phyloP scores from a whole-genome alignment of 2,329 filamentous ascomycete species.

The Aspergillus sp. region DNA sequence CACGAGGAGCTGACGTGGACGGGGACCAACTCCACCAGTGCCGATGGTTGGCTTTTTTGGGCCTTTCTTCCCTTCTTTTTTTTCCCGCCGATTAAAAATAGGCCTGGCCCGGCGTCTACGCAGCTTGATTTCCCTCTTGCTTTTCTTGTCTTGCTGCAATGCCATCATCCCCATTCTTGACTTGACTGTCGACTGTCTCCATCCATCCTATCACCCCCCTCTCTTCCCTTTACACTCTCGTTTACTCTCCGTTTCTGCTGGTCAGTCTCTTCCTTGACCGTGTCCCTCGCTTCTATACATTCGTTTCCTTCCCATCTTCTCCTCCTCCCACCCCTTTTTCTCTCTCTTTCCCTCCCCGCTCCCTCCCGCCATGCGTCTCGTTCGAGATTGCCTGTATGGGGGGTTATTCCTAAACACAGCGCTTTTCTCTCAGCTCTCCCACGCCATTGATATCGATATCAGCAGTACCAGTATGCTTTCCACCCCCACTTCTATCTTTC shows the following conservation, averaged over 20 bases:
- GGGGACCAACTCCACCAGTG: background rate
- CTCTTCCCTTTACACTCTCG: background rate
- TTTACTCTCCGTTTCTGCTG: background rate
- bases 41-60: background rate
- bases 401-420: conserved; percentile 3
- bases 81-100: background rate
- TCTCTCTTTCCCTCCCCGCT: background rate
- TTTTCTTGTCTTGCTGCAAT: background rate
- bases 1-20: conserved; percentile 7
- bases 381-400: conserved; percentile 7
- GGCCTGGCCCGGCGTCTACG: background rate
- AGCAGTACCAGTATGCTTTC: conserved; percentile 27
- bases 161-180: background rate
- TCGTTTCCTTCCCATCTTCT: background rate
- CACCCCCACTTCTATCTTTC: background rate
- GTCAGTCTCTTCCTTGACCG: background rate
- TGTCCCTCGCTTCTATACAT: background rate
- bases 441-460: conserved; percentile 31
- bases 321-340: no score
- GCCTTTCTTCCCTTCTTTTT: background rate
- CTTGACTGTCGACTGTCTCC: background rate
- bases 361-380: conserved; percentile 1
- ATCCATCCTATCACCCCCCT: no score
- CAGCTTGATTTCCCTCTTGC: background rate
- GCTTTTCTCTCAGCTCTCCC: conserved; percentile 9